Evolutionary conservation across 106 monocot species (phyloP), one percentile per base, ranked within the genome.

Genomic region (Phalaenopsis aphrodite): DNA sequence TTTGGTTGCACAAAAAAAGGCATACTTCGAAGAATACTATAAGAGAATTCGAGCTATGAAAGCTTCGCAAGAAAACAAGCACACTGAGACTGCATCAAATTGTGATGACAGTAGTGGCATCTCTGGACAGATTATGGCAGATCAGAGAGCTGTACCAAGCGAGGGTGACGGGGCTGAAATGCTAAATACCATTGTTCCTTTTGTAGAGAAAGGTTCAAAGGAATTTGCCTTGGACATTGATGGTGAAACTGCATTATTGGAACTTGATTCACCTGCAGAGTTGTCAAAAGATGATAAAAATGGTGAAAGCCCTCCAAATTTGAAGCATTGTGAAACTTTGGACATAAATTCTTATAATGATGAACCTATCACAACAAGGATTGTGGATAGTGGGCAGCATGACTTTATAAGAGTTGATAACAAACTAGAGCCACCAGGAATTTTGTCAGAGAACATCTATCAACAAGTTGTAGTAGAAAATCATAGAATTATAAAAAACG

Each of bases 11-110:
- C 80, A 93, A 84, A 95, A 95, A 78, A 95, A 93, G 79, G 93
- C 95, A 45, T 95, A 86, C 78, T 95, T 95, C 85, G 95, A 95
- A 87, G 93, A 93, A 61, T 85, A 91, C 81, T 95, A 95, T 82
- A 89, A 86, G 77, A 93, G 79, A 72, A 81, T 91, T 17, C 85
- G 89, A 79, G 76, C 77, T 73, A 79, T 91, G 82, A 95, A 95
- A 80, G 82, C 80, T 65, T 77, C 79, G 76, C 82, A 91, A 74
- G 84, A 87, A 39, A 86, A 78, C 75, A 86, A 94, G 75, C 88
- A 88, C 83, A 38, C 38, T 69, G 10, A 69, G 8, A 2, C 69
- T 38, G 11, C 36, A 69, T 69, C 69, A 37, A 37, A 36, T 14
- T 69, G 69, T 38, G 38, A 18, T 14, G 38, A 12, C 38, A 69